Conservation (phyloP, 1,139 yeast species). For the Trichomonascaceae sp. region DNA sequence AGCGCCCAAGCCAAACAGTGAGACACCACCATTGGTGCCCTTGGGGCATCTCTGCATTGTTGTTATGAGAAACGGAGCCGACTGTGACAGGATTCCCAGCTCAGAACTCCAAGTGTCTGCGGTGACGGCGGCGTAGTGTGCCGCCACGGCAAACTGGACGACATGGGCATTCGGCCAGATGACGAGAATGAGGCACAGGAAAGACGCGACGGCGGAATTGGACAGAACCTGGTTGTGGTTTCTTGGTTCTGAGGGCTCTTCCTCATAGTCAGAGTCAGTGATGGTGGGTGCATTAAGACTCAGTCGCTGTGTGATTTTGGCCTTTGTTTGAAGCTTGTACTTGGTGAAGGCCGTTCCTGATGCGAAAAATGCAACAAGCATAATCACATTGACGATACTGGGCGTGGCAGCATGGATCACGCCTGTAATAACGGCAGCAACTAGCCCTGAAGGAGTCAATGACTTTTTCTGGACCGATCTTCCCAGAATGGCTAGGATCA, state of each 20-base stretch:
- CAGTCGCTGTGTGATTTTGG: conserved; percentile 12
- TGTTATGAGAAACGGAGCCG: conserved; percentile 31
- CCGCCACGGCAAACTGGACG: conserved; percentile 25
- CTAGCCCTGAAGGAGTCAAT: conserved; percentile 28
- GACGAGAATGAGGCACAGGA: conserved; percentile 11
- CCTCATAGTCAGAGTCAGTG: conserved; percentile 6
- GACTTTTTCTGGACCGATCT: conserved; percentile 26
- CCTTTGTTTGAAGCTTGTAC: conserved; percentile 23
- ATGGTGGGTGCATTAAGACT: conserved; percentile 7
- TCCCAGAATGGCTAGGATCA: conserved; percentile 10
- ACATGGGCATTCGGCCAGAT: conserved; percentile 2
- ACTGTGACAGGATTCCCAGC: conserved; percentile 32
- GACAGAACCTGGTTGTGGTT: conserved; percentile 32
- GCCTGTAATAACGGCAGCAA: conserved; percentile 30
- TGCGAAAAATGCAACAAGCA: conserved; percentile 29
- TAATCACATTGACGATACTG: conserved; percentile 23
- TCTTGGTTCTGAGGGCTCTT: conserved; percentile 18
- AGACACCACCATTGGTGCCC: conserved; percentile 39
- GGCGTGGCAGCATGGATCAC: conserved; percentile 29
- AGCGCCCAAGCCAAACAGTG: conserved; percentile 28
- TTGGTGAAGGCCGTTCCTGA: conserved; percentile 33
- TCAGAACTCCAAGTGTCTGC: conserved; percentile 41
- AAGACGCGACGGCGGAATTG: conserved; percentile 29
- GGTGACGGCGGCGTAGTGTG: conserved; percentile 35
- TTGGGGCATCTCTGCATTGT: conserved; percentile 31